Conservation (phyloP, 2,329 filamentous ascomycete species). For the Fusarium sp. region DNA sequence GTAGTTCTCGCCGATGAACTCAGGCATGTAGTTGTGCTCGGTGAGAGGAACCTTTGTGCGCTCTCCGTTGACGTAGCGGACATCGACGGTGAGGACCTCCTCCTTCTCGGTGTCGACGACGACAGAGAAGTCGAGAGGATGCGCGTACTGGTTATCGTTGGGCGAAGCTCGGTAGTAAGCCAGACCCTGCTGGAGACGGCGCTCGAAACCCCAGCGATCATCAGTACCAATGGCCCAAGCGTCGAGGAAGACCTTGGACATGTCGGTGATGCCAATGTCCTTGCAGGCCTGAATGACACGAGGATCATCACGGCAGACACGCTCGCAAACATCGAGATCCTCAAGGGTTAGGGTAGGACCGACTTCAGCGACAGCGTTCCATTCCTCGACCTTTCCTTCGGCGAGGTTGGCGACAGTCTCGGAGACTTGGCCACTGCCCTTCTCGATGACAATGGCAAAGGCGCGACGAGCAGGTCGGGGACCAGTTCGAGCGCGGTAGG, state of each 20-base stretch:
- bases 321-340: conserved; percentile 82
- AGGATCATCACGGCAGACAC: conserved; percentile 75
- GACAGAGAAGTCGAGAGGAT: conserved; percentile 67
- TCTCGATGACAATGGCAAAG: conserved; percentile 64
- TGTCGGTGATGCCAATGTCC: conserved; percentile 82
- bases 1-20: conserved; percentile 55
- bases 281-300: conserved; percentile 84
- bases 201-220: conserved; percentile 79
- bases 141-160: conserved; percentile 76
- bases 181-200: conserved; percentile 83
- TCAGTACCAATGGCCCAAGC: conserved; percentile 90
- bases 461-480: conserved; percentile 65
- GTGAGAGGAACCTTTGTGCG: conserved; percentile 60
- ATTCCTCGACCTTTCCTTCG: conserved; percentile 57
- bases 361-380: conserved; percentile 64
- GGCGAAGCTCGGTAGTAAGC: conserved; percentile 84
- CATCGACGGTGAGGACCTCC: conserved; percentile 62
- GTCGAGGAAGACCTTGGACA: conserved; percentile 88
- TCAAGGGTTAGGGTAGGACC: conserved; percentile 79
- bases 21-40: conserved; percentile 58
- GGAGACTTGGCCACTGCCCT: conserved; percentile 58
- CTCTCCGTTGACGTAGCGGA: conserved; percentile 61
- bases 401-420: conserved; percentile 67
- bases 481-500: conserved; percentile 67
- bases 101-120: conserved; percentile 63